phyloP scores from a whole-genome alignment of 2,329 filamentous ascomycete genomes.

The Xylaria sp. region DNA sequence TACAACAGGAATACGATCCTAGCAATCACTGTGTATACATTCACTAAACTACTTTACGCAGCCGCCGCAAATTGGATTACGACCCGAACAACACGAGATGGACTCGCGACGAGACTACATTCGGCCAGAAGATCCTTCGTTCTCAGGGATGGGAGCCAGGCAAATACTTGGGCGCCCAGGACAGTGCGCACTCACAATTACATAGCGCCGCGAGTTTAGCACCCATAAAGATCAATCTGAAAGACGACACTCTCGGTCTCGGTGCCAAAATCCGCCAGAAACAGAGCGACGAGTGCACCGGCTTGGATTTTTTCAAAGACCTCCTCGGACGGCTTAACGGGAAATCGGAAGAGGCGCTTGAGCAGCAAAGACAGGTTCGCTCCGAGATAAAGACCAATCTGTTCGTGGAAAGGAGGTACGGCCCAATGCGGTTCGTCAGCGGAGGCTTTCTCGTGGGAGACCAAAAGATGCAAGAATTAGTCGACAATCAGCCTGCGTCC shows the following conservation, averaged over 20 bases:
- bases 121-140: conserved; percentile 88
- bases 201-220: conserved; percentile 82
- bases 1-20: not conserved
- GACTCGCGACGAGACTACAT: conserved; percentile 80
- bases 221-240: conserved; percentile 83
- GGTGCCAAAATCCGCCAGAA: conserved; percentile 73
- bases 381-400: conserved; percentile 73
- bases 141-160: conserved; percentile 92
- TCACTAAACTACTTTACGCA: conserved; percentile 31
- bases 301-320: conserved; percentile 84
- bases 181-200: conserved; percentile 75
- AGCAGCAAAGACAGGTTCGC: conserved; percentile 70
- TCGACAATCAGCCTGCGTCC: conserved; percentile 36
- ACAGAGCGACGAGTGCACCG: conserved; percentile 78
- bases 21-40: not conserved
- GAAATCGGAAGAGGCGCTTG: conserved; percentile 74
- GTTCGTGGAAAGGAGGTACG: conserved; percentile 78
- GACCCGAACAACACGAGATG: conserved; percentile 97
- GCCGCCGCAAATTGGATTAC: conserved; percentile 73
- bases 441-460: conserved; percentile 75
- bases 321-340: conserved; percentile 89
- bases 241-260: conserved; percentile 89
- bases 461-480: conserved; percentile 49
- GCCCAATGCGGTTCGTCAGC: conserved; percentile 82
- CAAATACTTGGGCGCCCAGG: conserved; percentile 76